Conservation (phyloP, 1,284 basidiomycete genomes). For the Coniophora puteana region DNA sequence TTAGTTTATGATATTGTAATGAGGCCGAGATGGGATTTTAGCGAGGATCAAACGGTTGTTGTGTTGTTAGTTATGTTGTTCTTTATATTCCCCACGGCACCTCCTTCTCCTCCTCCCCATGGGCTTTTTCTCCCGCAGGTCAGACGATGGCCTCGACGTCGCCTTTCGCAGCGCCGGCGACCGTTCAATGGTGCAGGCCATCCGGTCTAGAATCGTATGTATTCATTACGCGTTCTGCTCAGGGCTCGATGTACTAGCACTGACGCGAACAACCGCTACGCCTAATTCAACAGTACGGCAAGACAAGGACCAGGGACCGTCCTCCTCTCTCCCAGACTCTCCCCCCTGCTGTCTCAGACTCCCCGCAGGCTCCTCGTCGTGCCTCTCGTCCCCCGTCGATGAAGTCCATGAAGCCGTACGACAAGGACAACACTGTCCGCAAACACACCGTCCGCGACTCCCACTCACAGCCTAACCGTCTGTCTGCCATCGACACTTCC, state of each 20-base stretch:
- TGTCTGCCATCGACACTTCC: slow-evolving; percentile 22
- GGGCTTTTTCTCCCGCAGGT: slow-evolving; percentile 54
- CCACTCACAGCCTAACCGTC: slow-evolving; percentile 16
- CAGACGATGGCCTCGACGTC: slow-evolving; percentile 37
- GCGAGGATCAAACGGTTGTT: too few relatives aligned
- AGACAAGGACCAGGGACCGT: slow-evolving; percentile 60
- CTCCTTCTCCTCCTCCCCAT: too few relatives aligned
- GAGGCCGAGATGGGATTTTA: too few relatives aligned
- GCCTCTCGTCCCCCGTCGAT: slow-evolving; percentile 18
- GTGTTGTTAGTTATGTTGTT: too few relatives aligned
- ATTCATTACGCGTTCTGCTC: slow-evolving; percentile 13
- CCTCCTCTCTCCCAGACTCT: slow-evolving; percentile 8
- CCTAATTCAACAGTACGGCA: slow-evolving; percentile 51
- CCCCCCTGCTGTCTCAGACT: slow-evolving; percentile 10
- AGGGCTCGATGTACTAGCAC: slow-evolving; percentile 6
- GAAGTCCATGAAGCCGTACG: slow-evolving; percentile 13
- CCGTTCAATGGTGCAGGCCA: slow-evolving; percentile 54
- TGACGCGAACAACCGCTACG: slow-evolving; percentile 7
- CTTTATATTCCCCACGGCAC: too few relatives aligned
- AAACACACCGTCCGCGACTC: slow-evolving; percentile 18
- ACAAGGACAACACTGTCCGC: slow-evolving; percentile 7
- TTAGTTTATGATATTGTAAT: too few relatives aligned
- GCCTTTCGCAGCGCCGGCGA: slow-evolving; percentile 32
- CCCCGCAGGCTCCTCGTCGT: slow-evolving; percentile 21
- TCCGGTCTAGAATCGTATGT: slow-evolving; percentile 74